phyloP scores from a whole-genome alignment of 2,329 filamentous ascomycete species.

The Sporothrix sp. region DNA sequence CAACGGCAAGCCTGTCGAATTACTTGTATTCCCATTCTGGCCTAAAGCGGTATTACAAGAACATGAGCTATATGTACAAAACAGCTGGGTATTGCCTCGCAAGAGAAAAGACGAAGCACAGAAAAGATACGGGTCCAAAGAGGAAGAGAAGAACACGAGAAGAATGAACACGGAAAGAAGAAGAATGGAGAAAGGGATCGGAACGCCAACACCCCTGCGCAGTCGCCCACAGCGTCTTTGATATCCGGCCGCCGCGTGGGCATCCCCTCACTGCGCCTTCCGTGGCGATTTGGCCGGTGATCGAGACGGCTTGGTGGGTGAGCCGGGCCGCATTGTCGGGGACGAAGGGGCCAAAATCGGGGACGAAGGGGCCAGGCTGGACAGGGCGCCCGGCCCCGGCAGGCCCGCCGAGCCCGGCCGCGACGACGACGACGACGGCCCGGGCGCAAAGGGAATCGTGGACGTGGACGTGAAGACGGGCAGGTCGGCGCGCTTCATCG shows the following conservation, averaged over 20 bases:
- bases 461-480: constrained; percentile 33
- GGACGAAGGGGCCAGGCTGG: not conserved
- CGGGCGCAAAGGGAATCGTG: constrained; percentile 33
- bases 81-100: constrained; percentile 6
- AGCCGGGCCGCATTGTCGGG: not conserved
- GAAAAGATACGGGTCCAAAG: not conserved
- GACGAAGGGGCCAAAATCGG: not conserved
- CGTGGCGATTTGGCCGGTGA: constrained; percentile 1
- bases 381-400: constrained; percentile 5
- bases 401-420: constrained; percentile 3
- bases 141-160: not conserved
- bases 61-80: not conserved
- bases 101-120: not conserved
- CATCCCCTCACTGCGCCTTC: not conserved
- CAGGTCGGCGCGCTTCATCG: constrained; percentile 29
- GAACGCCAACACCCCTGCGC: not conserved
- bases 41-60: not conserved
- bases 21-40: not conserved
- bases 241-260: no score
- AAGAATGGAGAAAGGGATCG: not conserved
- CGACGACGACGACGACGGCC: not conserved
- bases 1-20: no score
- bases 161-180: not conserved
- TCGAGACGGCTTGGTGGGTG: not conserved
- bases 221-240: no score